Conservation (phyloP, 257 asterid species). For the Penstemon barbatus region DNA sequence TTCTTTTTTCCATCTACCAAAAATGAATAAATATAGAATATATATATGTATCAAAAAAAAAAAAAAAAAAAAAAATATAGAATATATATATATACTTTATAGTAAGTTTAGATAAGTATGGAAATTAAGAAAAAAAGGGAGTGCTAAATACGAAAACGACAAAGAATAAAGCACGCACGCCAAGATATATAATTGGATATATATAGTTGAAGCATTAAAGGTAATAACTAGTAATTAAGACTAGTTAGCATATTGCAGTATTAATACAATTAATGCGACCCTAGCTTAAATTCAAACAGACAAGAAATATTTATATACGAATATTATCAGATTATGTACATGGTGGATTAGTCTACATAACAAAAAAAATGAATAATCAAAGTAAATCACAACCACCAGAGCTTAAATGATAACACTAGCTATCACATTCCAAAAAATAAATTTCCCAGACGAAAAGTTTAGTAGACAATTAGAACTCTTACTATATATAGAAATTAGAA, state of each 20-base stretch:
- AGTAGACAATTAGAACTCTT: too few species aligned
- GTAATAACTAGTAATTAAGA: too few species aligned
- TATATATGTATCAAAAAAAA: too few species aligned
- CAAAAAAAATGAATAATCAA: background rate
- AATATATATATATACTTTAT: too few species aligned
- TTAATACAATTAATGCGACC: background rate
- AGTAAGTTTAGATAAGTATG: too few species aligned
- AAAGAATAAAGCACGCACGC: background rate
- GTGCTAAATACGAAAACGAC: background rate
- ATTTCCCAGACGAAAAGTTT: background rate
- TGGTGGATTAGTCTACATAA: background rate
- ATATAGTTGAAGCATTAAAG: background rate
- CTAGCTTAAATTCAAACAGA: background rate
- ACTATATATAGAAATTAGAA: background rate
- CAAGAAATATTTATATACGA: background rate
- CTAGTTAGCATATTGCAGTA: background rate
- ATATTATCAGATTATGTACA: too few species aligned
- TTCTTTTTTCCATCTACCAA: too few species aligned
- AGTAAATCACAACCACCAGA: background rate
- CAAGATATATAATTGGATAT: background rate
- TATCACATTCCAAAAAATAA: constrained; percentile 2
- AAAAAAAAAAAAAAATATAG: too few species aligned
- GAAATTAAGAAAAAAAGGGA: background rate
- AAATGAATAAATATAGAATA: too few species aligned
- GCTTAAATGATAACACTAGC: background rate